Evolutionary conservation across 768 basidiomycete species (phyloP), one percentile per base, ranked within the genome.

Genomic region (Thelephora ganbajun): DNA sequence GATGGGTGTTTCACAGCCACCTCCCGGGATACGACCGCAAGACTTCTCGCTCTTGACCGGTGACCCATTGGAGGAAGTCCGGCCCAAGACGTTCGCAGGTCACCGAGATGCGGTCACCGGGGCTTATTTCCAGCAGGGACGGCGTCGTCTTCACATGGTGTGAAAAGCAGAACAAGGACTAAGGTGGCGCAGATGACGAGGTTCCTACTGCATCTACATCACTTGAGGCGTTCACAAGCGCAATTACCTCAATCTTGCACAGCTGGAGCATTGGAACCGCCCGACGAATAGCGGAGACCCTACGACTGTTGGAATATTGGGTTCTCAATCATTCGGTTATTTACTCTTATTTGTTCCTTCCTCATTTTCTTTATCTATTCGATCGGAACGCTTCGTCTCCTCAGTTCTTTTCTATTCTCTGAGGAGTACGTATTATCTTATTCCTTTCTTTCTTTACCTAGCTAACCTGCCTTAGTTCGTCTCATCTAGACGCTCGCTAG

Each of bases 141-240:
- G 96, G 96, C 18, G 92, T 93, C 0, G 87, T 96, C 0, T 97
- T 97, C 62, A 83, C 80, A 0, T 99, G 96, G 96, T 80, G 76
- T 53, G 83, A 81, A 37, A 98, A 98, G 65, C 68, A 68, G 16
- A 58, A 63, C 9, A 73, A 74, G 11, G 61, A 69, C 41, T 72
- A 73, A 20, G 60, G 63, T 11, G 71, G 71, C 16, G 63, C 63
- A 43, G 78, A 75, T n/a, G 68, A 69, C 5, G 65, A 65, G 1
- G 65, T 66, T 23, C 71, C 69, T 4, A 57, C 69, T 26, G 69
- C 72, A 5, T 76, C 74, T 7, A 74, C 78, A 1, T 77, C 79
- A 4, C 70, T 43, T 99, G 96, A 96, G 94, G 94, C 9, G 73
- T 99, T 37, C 71, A 80, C 53, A 79, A 84, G 55, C 77, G 89